A percentile compares a stretch with the other conserved stretches of the same genome.
Conservation (phyloP, 2,329 filamentous ascomycete species). For the Penicillium sp. region DNA sequence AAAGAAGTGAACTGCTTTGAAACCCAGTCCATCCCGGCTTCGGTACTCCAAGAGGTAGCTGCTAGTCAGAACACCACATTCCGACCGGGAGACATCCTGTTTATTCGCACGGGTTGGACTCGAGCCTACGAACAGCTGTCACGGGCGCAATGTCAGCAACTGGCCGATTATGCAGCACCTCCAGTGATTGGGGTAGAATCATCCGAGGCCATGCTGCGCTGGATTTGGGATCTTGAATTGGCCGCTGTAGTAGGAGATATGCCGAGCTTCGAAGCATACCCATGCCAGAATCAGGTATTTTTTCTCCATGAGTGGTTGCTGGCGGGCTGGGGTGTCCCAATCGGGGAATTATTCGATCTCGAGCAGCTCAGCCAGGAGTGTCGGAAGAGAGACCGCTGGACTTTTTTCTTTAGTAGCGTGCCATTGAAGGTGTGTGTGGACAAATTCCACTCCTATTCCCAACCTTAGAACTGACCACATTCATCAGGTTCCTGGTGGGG, state of each 20-base stretch:
- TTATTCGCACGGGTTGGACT: slow-evolving; percentile 56
- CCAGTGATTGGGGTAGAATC: slow-evolving; percentile 49
- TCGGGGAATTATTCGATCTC: slow-evolving; percentile 48
- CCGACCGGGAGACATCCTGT: slow-evolving; percentile 54
- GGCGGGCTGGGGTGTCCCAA: slow-evolving; percentile 50
- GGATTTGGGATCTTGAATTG: slow-evolving; percentile 59
- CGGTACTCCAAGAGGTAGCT: slow-evolving; percentile 46
- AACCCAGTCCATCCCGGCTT: slow-evolving; percentile 45
- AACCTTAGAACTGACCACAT: background rate
- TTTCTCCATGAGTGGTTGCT: slow-evolving; percentile 36
- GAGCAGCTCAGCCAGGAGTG: slow-evolving; percentile 42
- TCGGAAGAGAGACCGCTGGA: slow-evolving; percentile 36
- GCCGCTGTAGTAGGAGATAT: slow-evolving; percentile 58
- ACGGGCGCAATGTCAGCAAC: slow-evolving; percentile 37
- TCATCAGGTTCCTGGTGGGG: slow-evolving; percentile 44
- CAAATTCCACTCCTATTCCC: background rate
- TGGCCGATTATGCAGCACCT: slow-evolving; percentile 32
- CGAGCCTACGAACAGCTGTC: slow-evolving; percentile 43
- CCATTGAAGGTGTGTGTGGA: slow-evolving; percentile 44
- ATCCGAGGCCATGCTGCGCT: slow-evolving; percentile 50
- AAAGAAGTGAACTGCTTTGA: slow-evolving; percentile 43
- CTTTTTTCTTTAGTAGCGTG: slow-evolving; percentile 51
- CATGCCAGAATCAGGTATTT: slow-evolving; percentile 29
- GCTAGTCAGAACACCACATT: slow-evolving; percentile 46
- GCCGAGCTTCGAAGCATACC: slow-evolving; percentile 53